Base-by-base conservation (phyloP, 306 rosid genomes). In the Quercus bicolor region DNA sequence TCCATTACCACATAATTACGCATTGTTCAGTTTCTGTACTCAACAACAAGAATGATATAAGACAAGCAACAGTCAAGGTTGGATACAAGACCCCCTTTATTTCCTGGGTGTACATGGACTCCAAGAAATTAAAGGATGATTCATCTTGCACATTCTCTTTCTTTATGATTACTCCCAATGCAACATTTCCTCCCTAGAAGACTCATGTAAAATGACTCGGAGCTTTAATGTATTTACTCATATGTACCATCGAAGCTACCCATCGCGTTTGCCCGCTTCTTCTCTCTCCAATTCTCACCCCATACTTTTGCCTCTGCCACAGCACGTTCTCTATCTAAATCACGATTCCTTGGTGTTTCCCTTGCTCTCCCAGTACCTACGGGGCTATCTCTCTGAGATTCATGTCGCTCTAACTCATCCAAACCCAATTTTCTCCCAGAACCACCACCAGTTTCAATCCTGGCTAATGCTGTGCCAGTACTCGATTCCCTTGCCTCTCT, bases 231-330 rank as follows among this genome's bases (percentile, higher is more conserved):
- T 78, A 66, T 82, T 86, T 84, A 94, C 83, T 92, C 97, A 72
- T 88, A 88, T 28, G 98, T 86, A 78, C 93, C 88, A 81, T 95
- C 98, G 68, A 95, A 95, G 91, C 97, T 95, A 51, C 93, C 97
- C 89, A 85, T 72, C 1, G 78, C 94, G 29, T 85, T 87, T 29
- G 97, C 97, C 52, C 94, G 81, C 84, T 93, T 96, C 80, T 88
- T 91, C 64, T 93, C 99, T 78, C 98, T 90, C 97, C 97, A 96
- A 78, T 96, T 96, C 86, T 96, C 98, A 0, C 97, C 98, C 98
- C 98, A 95, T 52, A 92, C 94, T 89, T 89, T 95, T 0, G 98
- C 97, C 79, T 92, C 99, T 6, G 99, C 99, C 29, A 96, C 99
- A 0, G 93, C 98, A 5, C 98, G 96, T 70, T 96, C 99, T 83